A percentile compares a stretch with the other conserved stretches of the same genome.
phyloP scores from a whole-genome alignment of 192 early-diverging fungal genomes.

The Backusella parvicylindrica region DNA sequence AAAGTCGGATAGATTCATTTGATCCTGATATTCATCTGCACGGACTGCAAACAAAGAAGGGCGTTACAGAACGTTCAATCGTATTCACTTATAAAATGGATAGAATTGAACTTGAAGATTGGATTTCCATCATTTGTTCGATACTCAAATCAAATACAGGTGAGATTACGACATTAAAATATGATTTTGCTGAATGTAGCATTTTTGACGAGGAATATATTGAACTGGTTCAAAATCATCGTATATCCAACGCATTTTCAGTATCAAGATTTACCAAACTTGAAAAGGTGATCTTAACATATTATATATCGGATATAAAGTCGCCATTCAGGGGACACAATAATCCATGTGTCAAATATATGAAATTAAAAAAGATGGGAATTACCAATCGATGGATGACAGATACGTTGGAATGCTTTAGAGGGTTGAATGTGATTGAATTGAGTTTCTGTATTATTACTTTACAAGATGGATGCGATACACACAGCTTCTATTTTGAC shows the following conservation, averaged over 20 bases:
- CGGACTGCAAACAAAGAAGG: not conserved
- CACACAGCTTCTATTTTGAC: not conserved
- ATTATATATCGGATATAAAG: not conserved
- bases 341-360: not conserved
- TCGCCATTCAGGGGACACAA: not conserved
- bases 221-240: not conserved
- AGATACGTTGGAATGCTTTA: not conserved
- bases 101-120: not conserved
- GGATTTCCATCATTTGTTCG: not conserved
- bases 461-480: not conserved
- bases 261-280: not conserved
- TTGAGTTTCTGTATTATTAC: not conserved
- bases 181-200: not conserved
- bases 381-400: not conserved
- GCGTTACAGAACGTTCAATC: not conserved
- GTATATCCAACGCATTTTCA: not conserved
- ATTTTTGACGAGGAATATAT: not conserved
- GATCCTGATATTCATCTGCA: not conserved
- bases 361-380: not conserved
- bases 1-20: not conserved
- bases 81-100: not conserved
- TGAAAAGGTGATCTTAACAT: not conserved
- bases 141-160: not conserved
- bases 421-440: not conserved
- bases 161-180: not conserved